Base-by-base conservation (phyloP, 768 basidiomycete genomes). In the Cyclocybe aegerita region DNA sequence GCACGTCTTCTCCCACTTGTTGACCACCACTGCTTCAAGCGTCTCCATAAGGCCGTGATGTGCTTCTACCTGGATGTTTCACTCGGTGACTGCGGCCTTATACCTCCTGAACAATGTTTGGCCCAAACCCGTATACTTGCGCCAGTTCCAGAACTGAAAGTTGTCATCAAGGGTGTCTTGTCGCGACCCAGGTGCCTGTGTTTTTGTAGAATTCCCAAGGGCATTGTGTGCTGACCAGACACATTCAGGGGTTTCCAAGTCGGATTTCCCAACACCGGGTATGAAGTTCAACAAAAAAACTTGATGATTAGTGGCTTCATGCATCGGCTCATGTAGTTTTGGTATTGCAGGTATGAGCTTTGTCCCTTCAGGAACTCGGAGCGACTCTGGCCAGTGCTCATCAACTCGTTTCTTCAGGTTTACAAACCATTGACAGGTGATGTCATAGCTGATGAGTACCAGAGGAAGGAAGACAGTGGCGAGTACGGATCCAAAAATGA, bases 131-230 rank as follows among this genome's bases (percentile, higher is more conserved):
- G 54, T 43, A 5, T 56, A 48, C 39, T 69, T 69, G 10, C 35
- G 37, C 63, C 60, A 70, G 36, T 70, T 70, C 65, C 65, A 68
- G 12, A 52, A 54, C 4, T 55, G 52, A 43, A 59, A 63, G 32
- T 69, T 64, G 9, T 74, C 69, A 32, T 76, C 68, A 1, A 77
- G 36, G 0, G 64, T 60, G 37, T 71, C 67, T 1, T 60, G 60
- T 8, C 49, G 46, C 2, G 56, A 54, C 0, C 69, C 68, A 0
- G 67, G 67, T 0, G 65, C 69, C 66, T 69, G 71, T 23, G 69
- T 68, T 7, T 62, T 58, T 0, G 69, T 73, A 14, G 65, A 65
- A 3, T 58, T 55, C 4, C 65, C 67, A 0, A 60, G 48, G 0
- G 57, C 43, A 48, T 73, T 71, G 10, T 62, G 48, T 0, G 33